Base-by-base conservation (phyloP, 495 filamentous ascomycete species). In the Penicillium pancosmium region DNA sequence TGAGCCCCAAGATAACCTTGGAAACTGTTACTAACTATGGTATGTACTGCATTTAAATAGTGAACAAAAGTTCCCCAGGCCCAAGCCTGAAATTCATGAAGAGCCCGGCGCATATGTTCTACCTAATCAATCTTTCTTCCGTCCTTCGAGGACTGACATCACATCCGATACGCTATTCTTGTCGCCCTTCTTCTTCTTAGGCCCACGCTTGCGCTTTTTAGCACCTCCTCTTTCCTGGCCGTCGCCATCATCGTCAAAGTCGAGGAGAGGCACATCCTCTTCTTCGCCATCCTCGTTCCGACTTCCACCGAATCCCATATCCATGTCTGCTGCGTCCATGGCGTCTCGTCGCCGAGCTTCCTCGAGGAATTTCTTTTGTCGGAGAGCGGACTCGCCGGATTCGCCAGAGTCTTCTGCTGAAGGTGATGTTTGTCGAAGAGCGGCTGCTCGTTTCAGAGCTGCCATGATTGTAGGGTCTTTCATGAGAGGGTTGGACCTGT, bases 261-360 rank as follows among this genome's bases (percentile, higher is more conserved):
- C 82, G 38, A 94, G 71, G 67, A 90, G 86, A 44, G 91, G 78
- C 21, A 81, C 40, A 44, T 88, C 81, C 54, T 89, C 92, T 50
- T 96, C 92, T 40, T 89, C 91, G 41, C 87, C 88, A 64, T 96
- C 92, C 48, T 88, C 91, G 57, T 88, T 83, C 21, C 92, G 84
- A 61, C 88, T 92, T 15, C 88, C 88, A 7, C 95, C 94, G 68
- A 98, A 98, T 34, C 92, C 94, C 72, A 97, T 79, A 64, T 98
- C 94, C 77, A 98, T 83, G 73, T 98, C 94, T 44, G 92, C 90
- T 11, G 90, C 86, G 74, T 98, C 94, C 44, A 93, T 83, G 60
- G 89, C 89, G 44, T 87, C 83, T 6, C 67, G 71, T 7, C 75
- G 74, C 25, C 68, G 72, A 6, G 73, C 74, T 46, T 86, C 82